Evolutionary conservation across 164 flowering plant species (phyloP), one percentile per base, ranked within the genome.

Genomic region (Cinnamomum chago): DNA sequence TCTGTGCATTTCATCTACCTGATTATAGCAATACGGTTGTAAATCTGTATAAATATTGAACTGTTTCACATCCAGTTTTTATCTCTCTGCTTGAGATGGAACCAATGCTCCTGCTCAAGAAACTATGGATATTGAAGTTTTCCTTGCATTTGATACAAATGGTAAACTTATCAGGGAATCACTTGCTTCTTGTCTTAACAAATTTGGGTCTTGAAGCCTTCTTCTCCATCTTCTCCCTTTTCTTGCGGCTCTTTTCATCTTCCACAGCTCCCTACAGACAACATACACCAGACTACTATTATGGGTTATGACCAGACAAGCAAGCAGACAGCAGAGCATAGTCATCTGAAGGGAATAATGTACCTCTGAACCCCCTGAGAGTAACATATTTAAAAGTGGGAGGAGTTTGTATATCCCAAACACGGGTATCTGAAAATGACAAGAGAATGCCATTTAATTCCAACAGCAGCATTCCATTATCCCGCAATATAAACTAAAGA

Each of bases 191-290:
- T 51, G 92, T 79, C 76, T 86, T 92, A 20, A 83, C 81, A 73
- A 91, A 81, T 83, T 91, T 90, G 74, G 70, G 78, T 80, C 93
- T 85, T 58, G 97, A 84, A 62, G 99, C 97, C 78, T 83, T 92
- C 88, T 84, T 93, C 86, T 95, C 99, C 94, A 93, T 84, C 84
- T 90, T 95, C 79, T 95, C 97, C 81, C 97, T 84, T 79, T 91
- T 95, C 87, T 88, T 95, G 14, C 97, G 90, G 62, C 88, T 88
- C 79, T 92, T 93, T 70, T 90, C 99, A 79, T 95, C 99, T 82
- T 95, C 98, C 65, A 62, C 75, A 5, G 6, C 86, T 52, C 85
- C 97, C 97, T 94, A 69, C 25, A 73, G 50, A 22, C 33, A 73
- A 50, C 25, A 47, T n/a, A 68, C 23, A 18, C 60, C 17, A 55